These are phyloP conservation scores for Symbiodinium natans DNA, from an alignment of 73 alveolate genomes.

Conservation along the genomic window DNA sequence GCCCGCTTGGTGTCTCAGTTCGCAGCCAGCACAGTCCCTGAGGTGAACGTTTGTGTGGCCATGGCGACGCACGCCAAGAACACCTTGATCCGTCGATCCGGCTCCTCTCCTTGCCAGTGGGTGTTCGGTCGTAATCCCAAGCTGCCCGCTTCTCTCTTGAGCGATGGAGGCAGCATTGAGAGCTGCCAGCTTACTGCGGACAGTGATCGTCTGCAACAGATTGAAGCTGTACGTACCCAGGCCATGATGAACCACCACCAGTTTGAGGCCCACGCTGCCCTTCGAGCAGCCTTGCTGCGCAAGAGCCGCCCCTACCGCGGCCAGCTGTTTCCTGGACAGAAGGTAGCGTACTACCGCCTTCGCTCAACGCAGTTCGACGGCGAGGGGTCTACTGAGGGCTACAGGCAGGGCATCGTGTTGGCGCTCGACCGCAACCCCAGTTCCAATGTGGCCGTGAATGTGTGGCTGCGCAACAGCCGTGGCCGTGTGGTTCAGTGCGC, in stretches of 20 bases:
- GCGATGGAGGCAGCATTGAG: background rate
- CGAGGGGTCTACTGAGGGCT: background rate
- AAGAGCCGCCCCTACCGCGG: conserved; percentile 1
- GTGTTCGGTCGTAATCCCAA: background rate
- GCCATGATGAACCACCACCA: background rate
- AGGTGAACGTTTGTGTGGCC: background rate
- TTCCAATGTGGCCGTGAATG: background rate
- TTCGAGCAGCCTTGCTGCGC: background rate
- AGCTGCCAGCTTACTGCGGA: background rate
- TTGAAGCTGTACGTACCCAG: background rate
- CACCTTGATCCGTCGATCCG: background rate
- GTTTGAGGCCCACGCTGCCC: background rate
- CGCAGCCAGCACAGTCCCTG: background rate
- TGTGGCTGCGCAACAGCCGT: conserved; percentile 18
- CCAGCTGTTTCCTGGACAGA: background rate
- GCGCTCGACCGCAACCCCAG: conserved; percentile 13
- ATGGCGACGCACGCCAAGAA: conserved; percentile 14
- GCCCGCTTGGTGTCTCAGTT: background rate
- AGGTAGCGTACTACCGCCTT: background rate
- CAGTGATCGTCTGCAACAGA: background rate
- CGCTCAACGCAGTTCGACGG: background rate
- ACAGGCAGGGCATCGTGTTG: conserved; percentile 8
- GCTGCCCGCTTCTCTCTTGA: background rate
- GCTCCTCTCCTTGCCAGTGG: conserved; percentile 3
- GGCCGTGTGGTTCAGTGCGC: conserved; percentile 4